Percentiles rank a stretch among this genome's conserved stretches.
Evolutionary conservation across 345 rosid species (phyloP).

Genomic region (Hibiscus trionum): DNA sequence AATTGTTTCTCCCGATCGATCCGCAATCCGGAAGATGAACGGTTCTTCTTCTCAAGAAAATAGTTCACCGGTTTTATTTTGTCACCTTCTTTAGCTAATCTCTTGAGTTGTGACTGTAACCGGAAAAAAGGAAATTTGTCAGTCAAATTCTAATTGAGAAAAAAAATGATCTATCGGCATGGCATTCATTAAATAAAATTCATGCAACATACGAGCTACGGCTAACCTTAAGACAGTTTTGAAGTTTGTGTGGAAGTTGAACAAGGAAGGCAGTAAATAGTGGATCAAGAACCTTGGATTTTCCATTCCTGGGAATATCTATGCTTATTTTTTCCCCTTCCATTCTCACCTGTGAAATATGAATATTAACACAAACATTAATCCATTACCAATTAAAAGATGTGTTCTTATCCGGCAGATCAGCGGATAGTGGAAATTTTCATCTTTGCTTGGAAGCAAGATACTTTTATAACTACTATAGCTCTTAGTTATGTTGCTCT

Average conservation of each 20-base stretch:
- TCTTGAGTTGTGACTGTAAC: conserved; percentile 49
- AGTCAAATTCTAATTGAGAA: neutral
- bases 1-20: conserved; percentile 58
- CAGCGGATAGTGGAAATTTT: neutral
- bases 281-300: conserved; percentile 44
- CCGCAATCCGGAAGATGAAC: conserved; percentile 26
- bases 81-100: conserved; percentile 30
- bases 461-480: neutral
- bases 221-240: conserved; percentile 41
- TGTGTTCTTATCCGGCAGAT: neutral
- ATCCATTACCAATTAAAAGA: neutral
- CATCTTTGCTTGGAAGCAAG: neutral
- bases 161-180: neutral
- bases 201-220: conserved; percentile 1
- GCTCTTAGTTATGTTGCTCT: neutral
- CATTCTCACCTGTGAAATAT: conserved; percentile 31
- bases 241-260: conserved; percentile 53
- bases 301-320: conserved; percentile 22
- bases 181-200: neutral
- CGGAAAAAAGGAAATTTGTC: neutral
- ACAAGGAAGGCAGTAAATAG: conserved; percentile 37
- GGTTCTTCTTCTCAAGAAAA: conserved; percentile 32
- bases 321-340: conserved; percentile 18
- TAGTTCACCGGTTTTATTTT: conserved; percentile 21
- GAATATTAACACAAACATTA: conserved; percentile 4